Evolutionary conservation across 768 basidiomycete species (phyloP).

Genomic region (Kwoniella shandongensis): DNA sequence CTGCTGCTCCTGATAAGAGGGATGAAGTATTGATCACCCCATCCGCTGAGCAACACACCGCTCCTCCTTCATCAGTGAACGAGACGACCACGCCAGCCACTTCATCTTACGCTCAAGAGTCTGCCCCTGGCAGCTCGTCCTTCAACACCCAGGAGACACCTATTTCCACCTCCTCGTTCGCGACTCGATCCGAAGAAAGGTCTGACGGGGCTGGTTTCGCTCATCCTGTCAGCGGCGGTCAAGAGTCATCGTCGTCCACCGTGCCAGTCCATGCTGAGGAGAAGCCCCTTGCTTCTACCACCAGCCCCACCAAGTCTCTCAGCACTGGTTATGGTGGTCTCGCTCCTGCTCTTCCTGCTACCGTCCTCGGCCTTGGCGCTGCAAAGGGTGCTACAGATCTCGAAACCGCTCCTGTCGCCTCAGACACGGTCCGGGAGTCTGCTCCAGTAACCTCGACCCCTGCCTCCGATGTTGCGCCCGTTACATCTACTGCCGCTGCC

Average conservation of each 20-base stretch:
- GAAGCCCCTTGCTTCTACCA: neutral
- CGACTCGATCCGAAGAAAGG: too few relatives aligned
- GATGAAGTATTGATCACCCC: too few relatives aligned
- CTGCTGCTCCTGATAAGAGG: too few relatives aligned
- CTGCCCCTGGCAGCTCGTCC: too few relatives aligned
- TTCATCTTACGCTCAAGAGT: neutral
- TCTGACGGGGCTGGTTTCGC: too few relatives aligned
- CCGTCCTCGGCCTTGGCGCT: constrained; percentile 29
- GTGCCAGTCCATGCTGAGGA: neutral
- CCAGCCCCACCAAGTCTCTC: neutral
- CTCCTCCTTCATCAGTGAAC: too few relatives aligned
- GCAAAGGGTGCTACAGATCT: constrained; percentile 42
- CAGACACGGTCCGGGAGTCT: neutral
- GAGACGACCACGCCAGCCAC: too few relatives aligned
- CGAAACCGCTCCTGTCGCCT: constrained; percentile 20
- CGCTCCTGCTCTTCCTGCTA: constrained; percentile 35
- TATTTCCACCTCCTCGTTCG: neutral
- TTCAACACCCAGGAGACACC: neutral
- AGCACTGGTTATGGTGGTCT: constrained; percentile 15
- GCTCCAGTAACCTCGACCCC: neutral
- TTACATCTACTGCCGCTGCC: constrained; percentile 1
- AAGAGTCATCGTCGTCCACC: neutral
- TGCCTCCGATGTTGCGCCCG: constrained; percentile 3
- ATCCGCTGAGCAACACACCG: too few relatives aligned
- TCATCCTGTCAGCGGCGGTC: too few relatives aligned